Conservation (phyloP, 306 rosid genomes). For the Clitoria ternatea region DNA sequence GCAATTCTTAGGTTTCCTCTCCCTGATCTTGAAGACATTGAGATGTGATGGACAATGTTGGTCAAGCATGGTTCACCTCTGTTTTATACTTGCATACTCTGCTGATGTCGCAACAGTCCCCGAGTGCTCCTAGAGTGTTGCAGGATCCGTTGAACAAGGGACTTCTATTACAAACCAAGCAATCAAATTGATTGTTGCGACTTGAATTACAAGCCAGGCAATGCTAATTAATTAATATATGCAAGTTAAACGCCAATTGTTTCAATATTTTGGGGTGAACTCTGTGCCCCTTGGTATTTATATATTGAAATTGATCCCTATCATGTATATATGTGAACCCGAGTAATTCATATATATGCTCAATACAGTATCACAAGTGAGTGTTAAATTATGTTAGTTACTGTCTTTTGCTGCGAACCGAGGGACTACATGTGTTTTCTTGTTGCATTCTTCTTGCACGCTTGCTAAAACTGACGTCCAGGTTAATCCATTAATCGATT, state of each 20-base stretch:
- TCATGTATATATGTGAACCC: neutral
- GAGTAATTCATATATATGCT: neutral
- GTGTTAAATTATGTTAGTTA: neutral
- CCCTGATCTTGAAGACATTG: constrained; percentile 92
- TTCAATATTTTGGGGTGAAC: neutral
- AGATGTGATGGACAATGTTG: constrained; percentile 50
- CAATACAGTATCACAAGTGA: neutral
- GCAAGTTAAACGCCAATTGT: neutral
- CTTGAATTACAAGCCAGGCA: too few species aligned
- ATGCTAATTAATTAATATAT: constrained; percentile 1
- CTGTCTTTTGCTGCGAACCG: neutral
- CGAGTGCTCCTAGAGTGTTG: neutral
- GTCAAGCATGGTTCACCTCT: neutral
- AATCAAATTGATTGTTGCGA: too few species aligned
- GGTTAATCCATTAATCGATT: neutral
- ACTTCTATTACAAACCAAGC: constrained; percentile 8
- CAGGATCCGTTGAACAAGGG: neutral
- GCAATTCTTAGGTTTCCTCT: constrained; percentile 95
- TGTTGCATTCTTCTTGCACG: neutral
- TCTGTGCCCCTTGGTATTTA: constrained; percentile 16
- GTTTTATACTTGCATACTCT: neutral
- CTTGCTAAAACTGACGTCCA: neutral
- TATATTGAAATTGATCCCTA: constrained; percentile 7
- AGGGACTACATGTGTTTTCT: neutral
- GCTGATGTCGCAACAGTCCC: neutral